A percentile compares a stretch with the other conserved stretches of the same genome.
Conservation (phyloP, 2,329 filamentous ascomycete species). For the Colletotrichum gigasporum region DNA sequence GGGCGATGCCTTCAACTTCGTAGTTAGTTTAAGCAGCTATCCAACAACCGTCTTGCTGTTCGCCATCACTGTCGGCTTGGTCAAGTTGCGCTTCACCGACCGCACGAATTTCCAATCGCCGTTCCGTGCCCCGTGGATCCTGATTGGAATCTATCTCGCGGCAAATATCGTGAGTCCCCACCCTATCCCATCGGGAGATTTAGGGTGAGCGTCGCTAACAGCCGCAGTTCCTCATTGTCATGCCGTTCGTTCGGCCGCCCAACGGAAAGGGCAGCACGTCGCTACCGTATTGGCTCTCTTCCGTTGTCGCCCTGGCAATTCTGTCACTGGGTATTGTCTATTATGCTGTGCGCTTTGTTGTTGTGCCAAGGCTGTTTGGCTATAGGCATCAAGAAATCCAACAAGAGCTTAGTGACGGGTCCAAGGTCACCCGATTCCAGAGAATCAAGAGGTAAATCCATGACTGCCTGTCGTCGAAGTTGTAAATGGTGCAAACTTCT, state of each 20-base stretch:
- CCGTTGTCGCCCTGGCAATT: conserved; percentile 17
- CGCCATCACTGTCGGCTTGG: conserved; percentile 32
- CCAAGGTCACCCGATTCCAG: conserved; percentile 19
- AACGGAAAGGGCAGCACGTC: conserved; percentile 26
- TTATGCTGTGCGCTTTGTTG: conserved; percentile 5
- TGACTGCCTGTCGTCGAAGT: too few species aligned
- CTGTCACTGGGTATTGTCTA: conserved; percentile 19
- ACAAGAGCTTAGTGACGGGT: conserved; percentile 26
- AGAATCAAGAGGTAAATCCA: conserved; percentile 4
- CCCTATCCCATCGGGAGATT: not conserved
- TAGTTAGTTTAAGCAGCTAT: conserved; percentile 35
- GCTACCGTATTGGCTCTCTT: conserved; percentile 26
- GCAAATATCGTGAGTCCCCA: conserved; percentile 8
- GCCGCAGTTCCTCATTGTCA: conserved; percentile 17
- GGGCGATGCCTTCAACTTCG: conserved; percentile 36
- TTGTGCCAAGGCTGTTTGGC: conserved; percentile 2
- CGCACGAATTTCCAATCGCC: conserved; percentile 32
- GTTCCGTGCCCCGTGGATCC: conserved; percentile 32
- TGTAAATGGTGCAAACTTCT: too few species aligned
- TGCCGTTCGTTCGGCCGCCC: conserved; percentile 22
- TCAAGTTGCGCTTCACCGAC: conserved; percentile 34
- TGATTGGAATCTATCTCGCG: conserved; percentile 26
- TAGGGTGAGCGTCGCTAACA: not conserved
- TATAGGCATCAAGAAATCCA: conserved; percentile 15
- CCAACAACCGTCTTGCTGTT: conserved; percentile 32